phyloP scores from a whole-genome alignment of 108 stramenopile species.

The Parmales sp. region DNA sequence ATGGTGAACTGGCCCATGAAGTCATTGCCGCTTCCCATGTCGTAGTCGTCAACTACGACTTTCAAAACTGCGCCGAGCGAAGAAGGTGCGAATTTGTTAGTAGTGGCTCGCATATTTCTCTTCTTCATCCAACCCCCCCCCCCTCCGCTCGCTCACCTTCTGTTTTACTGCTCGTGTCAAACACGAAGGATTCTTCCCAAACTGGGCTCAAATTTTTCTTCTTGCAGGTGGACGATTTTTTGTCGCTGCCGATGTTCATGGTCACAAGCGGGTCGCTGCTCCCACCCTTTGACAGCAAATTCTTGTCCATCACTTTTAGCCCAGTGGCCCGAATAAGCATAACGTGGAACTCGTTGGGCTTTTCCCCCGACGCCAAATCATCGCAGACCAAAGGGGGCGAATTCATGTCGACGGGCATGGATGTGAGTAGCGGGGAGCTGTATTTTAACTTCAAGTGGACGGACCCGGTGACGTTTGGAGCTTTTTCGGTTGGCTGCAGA shows the following conservation, averaged over 20 bases:
- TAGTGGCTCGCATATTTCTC: too few relatives aligned
- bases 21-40: not conserved
- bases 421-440: not conserved
- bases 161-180: too few relatives aligned
- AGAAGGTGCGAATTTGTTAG: not conserved
- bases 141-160: too few relatives aligned
- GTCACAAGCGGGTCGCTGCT: not conserved
- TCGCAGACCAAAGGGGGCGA: not conserved
- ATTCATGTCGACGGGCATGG: not conserved
- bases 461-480: not conserved
- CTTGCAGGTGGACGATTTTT: not conserved
- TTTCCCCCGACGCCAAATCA: not conserved
- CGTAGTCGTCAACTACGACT: constrained; percentile 5
- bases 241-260: not conserved
- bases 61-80: not conserved
- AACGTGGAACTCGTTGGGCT: constrained; percentile 8
- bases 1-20: constrained; percentile 11
- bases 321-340: not conserved
- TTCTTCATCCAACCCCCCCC: too few relatives aligned
- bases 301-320: constrained; percentile 1
- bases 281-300: not conserved
- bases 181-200: constrained; percentile 6
- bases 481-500: not conserved
- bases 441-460: not conserved
- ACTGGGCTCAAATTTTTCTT: not conserved